These are phyloP conservation scores for Peronospora tabacina DNA, from an alignment of 352 stramenopile species.

Conservation along the genomic window DNA sequence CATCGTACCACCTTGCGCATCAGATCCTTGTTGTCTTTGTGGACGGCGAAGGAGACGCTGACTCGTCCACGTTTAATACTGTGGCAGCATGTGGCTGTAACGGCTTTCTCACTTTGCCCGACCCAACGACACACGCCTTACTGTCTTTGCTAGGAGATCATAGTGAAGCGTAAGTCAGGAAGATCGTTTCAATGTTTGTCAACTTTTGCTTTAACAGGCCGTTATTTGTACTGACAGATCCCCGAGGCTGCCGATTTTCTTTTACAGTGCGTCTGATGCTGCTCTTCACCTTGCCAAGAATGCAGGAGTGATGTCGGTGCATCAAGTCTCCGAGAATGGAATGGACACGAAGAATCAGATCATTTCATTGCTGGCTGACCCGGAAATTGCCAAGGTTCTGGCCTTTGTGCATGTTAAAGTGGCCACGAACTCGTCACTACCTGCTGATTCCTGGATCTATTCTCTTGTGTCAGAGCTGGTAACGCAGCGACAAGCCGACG, in stretches of 20 bases:
- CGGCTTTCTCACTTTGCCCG: constrained; percentile 44
- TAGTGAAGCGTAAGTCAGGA: constrained; percentile 14
- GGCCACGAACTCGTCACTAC: not conserved
- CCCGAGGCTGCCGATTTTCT: constrained; percentile 48
- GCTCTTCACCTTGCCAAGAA: constrained; percentile 27
- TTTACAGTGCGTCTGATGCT: constrained; percentile 42
- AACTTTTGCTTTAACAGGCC: constrained; percentile 1
- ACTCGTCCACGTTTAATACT: constrained; percentile 26
- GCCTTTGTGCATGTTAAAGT: constrained; percentile 46
- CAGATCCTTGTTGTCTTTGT: constrained; percentile 52
- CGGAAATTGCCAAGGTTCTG: constrained; percentile 39
- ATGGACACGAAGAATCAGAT: constrained; percentile 24
- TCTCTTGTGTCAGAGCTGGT: constrained; percentile 32
- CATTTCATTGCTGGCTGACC: constrained; percentile 20
- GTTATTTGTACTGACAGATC: constrained; percentile 29
- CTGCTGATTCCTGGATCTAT: constrained; percentile 35
- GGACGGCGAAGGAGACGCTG: constrained; percentile 16
- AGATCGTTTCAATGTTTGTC: constrained; percentile 2
- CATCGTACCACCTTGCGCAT: constrained; percentile 31
- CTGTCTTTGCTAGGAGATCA: constrained; percentile 35
- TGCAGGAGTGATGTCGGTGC: constrained; percentile 31
- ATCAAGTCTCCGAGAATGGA: constrained; percentile 11
- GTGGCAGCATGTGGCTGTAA: constrained; percentile 45
- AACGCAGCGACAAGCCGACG: constrained; percentile 22
- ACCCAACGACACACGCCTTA: constrained; percentile 19